phyloP scores from a whole-genome alignment of 495 filamentous ascomycete genomes.

The Geoglossum glabrum region DNA sequence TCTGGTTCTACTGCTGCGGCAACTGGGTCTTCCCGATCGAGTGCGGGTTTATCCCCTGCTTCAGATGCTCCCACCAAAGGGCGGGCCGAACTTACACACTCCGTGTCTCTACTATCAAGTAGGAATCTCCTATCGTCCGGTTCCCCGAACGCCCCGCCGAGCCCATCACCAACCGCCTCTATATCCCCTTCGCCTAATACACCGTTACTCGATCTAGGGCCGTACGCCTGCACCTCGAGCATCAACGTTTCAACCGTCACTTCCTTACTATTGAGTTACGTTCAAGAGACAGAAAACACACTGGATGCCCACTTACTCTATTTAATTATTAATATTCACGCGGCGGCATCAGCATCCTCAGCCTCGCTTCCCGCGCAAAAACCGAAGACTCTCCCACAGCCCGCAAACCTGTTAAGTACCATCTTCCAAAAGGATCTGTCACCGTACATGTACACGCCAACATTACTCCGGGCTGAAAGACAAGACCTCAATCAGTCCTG shows the following conservation, averaged over 20 bases:
- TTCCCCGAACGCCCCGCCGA: neutral
- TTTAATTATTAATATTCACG: constrained; percentile 39
- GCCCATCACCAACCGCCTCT: neutral
- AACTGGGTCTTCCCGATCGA: neutral
- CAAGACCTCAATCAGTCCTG: constrained; percentile 37
- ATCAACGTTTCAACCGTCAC: constrained; percentile 27
- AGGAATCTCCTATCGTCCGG: neutral
- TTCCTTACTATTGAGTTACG: constrained; percentile 27
- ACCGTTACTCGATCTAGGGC: constrained; percentile 19
- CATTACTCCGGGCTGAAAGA: constrained; percentile 26
- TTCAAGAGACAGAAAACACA: constrained; percentile 25
- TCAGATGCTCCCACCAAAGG: neutral
- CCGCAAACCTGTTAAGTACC: constrained; percentile 16
- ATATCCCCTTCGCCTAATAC: neutral
- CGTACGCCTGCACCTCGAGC: constrained; percentile 32
- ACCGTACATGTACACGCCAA: constrained; percentile 32
- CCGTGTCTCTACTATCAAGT: constrained; percentile 6
- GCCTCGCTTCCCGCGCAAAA: constrained; percentile 21
- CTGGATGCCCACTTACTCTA: constrained; percentile 25
- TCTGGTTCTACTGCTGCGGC: constrained; percentile 14
- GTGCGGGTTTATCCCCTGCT: neutral
- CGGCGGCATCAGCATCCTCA: constrained; percentile 24
- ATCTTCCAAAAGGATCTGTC: constrained; percentile 22
- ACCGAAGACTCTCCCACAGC: neutral
- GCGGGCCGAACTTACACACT: constrained; percentile 10